Conservation (phyloP, 2,329 filamentous ascomycete species). For the Paraphaeosphaeria minitans region DNA sequence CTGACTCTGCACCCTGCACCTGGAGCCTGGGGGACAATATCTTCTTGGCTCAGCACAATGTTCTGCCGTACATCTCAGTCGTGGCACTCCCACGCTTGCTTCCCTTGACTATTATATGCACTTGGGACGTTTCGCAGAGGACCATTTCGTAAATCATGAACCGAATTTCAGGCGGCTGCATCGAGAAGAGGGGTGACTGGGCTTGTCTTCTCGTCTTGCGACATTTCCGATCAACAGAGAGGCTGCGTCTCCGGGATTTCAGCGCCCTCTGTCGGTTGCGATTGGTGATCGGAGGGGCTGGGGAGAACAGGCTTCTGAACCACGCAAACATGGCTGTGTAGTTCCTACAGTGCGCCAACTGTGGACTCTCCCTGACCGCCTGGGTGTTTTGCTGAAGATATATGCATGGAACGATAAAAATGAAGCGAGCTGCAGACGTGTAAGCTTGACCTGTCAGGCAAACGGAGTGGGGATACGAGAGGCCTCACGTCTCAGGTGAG, state of each 20-base stretch:
- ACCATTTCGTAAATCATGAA: conserved; percentile 13
- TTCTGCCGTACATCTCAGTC: conserved; percentile 3
- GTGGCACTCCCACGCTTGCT: background rate
- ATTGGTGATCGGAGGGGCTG: background rate
- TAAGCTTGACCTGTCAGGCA: conserved; percentile 3
- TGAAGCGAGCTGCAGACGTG: background rate
- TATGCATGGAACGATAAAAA: background rate
- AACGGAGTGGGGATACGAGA: conserved; percentile 1
- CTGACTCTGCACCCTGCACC: conserved; percentile 7
- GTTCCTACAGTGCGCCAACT: no score
- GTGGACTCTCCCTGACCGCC: background rate
- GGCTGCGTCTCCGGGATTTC: background rate
- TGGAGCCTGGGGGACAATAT: background rate
- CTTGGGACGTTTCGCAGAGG: conserved; percentile 8
- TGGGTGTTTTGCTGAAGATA: background rate
- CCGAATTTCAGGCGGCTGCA: conserved; percentile 6
- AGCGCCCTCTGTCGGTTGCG: background rate
- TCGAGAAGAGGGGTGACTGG: conserved; percentile 9
- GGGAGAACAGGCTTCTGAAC: background rate
- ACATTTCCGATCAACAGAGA: background rate
- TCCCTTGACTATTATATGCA: conserved; percentile 7
- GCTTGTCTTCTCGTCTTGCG: background rate
- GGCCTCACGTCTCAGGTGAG: conserved; percentile 2
- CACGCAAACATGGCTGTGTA: background rate
- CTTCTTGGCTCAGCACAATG: background rate